Evolutionary conservation across 495 filamentous ascomycete genomes (phyloP), one percentile per base, ranked within the genome.

Genomic region (Xylaria venustula): DNA sequence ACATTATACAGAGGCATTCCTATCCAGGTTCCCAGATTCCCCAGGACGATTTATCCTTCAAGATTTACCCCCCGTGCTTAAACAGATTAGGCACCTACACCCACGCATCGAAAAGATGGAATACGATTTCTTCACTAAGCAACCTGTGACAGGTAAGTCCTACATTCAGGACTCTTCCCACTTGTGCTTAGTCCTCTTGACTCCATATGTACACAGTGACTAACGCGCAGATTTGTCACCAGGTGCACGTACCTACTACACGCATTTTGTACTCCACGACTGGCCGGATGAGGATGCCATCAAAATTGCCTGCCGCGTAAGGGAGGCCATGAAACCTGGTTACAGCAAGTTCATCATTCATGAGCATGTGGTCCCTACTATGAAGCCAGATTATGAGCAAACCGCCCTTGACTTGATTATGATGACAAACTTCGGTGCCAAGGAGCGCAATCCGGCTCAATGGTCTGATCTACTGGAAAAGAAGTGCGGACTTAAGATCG

Each of bases 1-100:
- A 1, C 78, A 85, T 26, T 80, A 87, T 58, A 63, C 85, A 0
- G 51, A 68, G 0, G 70, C 73, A n/a, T 81, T 87, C 61, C 60
- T 54, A 5, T n/a, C 36, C 1, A 67, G 75, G 25, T 66, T 67
- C 46, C 83, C 83, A 0, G 62, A 74, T 20, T 25, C 66, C 0
- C 71, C 71, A 0, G 82, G 81, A 1, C 67, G 70, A 1, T 51
- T 86, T 2, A 65, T 86, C 5, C 67, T 85, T 0, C 79, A 85
- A 62, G 83, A 86, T 59, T 64, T 77, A 0, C 61, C 71, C 2
- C 46, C 51, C 1, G 77, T 80, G 1, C 73, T 84, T 30, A 46
- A 32, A 0, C 22, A 60, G 25, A 64, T 70, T 14, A 40, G 65
- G 17, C 23, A 62, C 1, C 64, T 71, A 4, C 45, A 70, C 46